These are phyloP conservation scores for Candida tetrigidarum DNA, from an alignment of 1,139 yeast genomes.

Conservation along the genomic window DNA sequence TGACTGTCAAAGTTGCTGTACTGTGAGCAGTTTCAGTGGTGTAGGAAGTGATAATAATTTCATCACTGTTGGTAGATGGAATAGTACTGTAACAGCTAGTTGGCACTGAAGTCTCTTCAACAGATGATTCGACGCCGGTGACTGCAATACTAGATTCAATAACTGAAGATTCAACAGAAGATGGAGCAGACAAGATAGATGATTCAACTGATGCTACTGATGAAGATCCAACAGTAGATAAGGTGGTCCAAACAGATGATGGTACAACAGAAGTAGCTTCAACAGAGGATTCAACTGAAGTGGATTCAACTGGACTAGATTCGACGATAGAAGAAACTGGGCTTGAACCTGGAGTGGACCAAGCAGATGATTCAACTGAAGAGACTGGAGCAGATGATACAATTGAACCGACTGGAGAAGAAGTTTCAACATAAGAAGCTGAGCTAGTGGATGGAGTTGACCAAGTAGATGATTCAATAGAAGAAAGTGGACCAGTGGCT, in stretches of 20 bases:
- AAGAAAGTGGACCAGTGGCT: no score
- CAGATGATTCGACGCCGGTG: no score
- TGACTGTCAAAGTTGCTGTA: slow-evolving; percentile 24
- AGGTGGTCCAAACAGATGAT: neutral
- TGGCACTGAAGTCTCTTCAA: neutral
- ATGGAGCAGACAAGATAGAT: neutral
- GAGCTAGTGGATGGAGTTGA: no score
- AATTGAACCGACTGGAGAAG: neutral
- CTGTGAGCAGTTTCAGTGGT: slow-evolving; percentile 12
- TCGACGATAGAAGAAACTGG: no score
- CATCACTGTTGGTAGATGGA: slow-evolving; percentile 9
- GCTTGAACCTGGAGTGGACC: no score
- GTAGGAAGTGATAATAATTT: slow-evolving; percentile 6
- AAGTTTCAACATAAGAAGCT: neutral
- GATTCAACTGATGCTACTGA: neutral
- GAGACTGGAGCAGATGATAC: neutral
- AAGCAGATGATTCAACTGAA: no score
- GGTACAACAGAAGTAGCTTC: neutral
- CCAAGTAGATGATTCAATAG: neutral
- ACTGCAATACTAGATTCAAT: no score
- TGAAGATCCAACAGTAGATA: neutral
- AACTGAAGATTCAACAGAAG: neutral
- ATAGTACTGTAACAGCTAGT: slow-evolving; percentile 7
- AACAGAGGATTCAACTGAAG: neutral
- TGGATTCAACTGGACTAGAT: neutral